These are phyloP conservation scores for Capsella bursapastoris DNA, from an alignment of 345 rosid genomes.

Conservation along the genomic window DNA sequence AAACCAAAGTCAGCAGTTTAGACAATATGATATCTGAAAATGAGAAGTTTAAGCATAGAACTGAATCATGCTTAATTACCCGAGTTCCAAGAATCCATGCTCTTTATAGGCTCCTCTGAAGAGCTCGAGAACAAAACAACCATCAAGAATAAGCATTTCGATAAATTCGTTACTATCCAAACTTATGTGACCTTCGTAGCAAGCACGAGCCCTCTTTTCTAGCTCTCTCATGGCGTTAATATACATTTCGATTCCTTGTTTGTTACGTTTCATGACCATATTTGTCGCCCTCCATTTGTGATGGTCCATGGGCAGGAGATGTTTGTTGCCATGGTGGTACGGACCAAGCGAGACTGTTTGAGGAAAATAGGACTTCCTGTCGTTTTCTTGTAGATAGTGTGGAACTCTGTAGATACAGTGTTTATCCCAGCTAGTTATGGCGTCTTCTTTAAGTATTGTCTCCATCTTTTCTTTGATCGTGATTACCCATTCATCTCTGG, in stretches of 20 bases:
- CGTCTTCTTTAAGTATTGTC: slow-evolving; percentile 56
- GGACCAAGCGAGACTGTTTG: slow-evolving; percentile 81
- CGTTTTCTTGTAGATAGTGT: slow-evolving; percentile 48
- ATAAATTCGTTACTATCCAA: slow-evolving; percentile 70
- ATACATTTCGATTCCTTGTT: slow-evolving; percentile 55
- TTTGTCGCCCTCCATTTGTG: slow-evolving; percentile 81
- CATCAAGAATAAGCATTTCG: slow-evolving; percentile 83
- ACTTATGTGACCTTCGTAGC: slow-evolving; percentile 62
- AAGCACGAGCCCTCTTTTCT: slow-evolving; percentile 64
- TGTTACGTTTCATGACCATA: slow-evolving; percentile 57
- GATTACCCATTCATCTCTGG: slow-evolving; percentile 65
- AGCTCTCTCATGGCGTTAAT: slow-evolving; percentile 65
- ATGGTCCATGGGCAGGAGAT: slow-evolving; percentile 65
- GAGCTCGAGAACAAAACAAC: slow-evolving; percentile 76
- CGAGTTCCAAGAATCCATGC: too few species aligned
- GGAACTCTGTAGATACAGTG: slow-evolving; percentile 36
- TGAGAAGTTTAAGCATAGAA: too few species aligned
- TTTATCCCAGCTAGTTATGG: slow-evolving; percentile 58
- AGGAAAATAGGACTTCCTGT: slow-evolving; percentile 69
- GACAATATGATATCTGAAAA: too few species aligned
- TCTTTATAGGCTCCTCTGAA: slow-evolving; percentile 56
- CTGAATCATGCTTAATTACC: too few species aligned
- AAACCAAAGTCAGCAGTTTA: too few species aligned
- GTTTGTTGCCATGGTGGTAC: slow-evolving; percentile 66
- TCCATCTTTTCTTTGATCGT: slow-evolving; percentile 68